Percentiles rank a stretch among this genome's conserved stretches.
These are phyloP conservation scores for Ettlia oleoabundans DNA, from an alignment of 139 green algal genomes.

Conservation along the genomic window DNA sequence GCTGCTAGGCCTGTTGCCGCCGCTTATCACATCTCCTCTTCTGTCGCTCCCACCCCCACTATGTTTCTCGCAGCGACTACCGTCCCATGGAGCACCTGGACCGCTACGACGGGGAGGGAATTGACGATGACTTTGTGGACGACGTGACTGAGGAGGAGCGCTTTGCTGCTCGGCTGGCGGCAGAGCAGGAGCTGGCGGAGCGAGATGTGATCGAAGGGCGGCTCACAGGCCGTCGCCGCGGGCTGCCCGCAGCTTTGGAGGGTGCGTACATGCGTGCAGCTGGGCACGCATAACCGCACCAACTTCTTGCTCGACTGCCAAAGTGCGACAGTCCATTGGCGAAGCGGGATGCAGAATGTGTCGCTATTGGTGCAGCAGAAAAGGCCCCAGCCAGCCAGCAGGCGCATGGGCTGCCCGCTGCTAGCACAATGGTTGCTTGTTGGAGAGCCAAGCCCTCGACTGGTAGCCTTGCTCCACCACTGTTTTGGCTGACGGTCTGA, in stretches of 20 bases:
- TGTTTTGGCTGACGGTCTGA: no score
- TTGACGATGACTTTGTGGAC: slow-evolving; percentile 77
- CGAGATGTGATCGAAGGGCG: slow-evolving; percentile 59
- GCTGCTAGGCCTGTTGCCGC: no score
- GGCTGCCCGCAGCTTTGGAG: slow-evolving; percentile 68
- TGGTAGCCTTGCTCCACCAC: no score
- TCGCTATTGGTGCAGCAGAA: no score
- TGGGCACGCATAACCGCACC: no score
- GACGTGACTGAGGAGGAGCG: slow-evolving; percentile 66
- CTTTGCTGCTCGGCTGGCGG: slow-evolving; percentile 63
- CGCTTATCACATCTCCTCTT: neutral
- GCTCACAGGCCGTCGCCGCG: slow-evolving; percentile 39
- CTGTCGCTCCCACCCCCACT: neutral
- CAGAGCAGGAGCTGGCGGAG: slow-evolving; percentile 80
- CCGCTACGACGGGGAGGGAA: slow-evolving; percentile 85
- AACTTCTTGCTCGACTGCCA: neutral
- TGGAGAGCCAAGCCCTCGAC: no score
- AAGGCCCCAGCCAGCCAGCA: neutral
- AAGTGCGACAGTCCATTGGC: no score
- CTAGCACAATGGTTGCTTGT: no score
- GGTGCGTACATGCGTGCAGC: no score
- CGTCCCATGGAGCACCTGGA: slow-evolving; percentile 87
- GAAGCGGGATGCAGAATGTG: neutral
- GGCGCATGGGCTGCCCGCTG: neutral
- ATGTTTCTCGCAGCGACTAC: slow-evolving; percentile 87